These are phyloP conservation scores for Alternaria angustiovoidea DNA, from an alignment of 2,329 filamentous ascomycete species.

Conservation along the genomic window DNA sequence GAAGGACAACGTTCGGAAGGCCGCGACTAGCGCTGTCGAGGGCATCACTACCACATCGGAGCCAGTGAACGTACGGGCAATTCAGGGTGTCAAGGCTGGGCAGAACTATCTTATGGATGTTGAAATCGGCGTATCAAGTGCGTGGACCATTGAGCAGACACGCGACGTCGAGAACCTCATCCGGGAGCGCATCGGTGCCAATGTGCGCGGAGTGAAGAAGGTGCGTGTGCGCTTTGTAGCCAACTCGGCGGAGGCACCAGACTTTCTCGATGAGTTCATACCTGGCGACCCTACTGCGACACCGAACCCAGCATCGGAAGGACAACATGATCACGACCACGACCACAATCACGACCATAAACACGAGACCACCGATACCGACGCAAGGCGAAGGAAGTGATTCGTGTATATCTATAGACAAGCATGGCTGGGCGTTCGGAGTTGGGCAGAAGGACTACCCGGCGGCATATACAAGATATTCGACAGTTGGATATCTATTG, in stretches of 20 bases:
- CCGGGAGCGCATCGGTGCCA: constrained; percentile 74
- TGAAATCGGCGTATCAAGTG: constrained; percentile 79
- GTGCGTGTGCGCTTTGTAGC: constrained; percentile 85
- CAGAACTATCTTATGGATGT: constrained; percentile 96
- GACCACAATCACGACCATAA: constrained; percentile 34
- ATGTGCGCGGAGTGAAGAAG: constrained; percentile 83
- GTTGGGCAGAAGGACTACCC: constrained; percentile 28
- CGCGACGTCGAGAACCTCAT: constrained; percentile 76
- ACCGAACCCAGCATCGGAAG: constrained; percentile 43
- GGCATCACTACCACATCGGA: constrained; percentile 56
- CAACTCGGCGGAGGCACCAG: constrained; percentile 64
- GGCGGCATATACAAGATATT: constrained; percentile 22
- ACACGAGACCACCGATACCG: constrained; percentile 30
- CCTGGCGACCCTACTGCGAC: constrained; percentile 38
- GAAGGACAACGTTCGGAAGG: constrained; percentile 73
- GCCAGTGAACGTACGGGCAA: constrained; percentile 75
- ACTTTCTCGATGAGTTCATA: constrained; percentile 75
- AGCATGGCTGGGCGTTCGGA: constrained; percentile 36
- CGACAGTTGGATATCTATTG: constrained; percentile 10
- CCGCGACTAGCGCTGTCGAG: constrained; percentile 55
- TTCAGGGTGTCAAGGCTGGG: constrained; percentile 92
- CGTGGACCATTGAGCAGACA: constrained; percentile 77
- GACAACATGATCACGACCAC: constrained; percentile 39
- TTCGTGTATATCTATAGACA: constrained; percentile 23
- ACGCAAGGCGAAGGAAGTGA: constrained; percentile 34